Conservation (phyloP, 768 basidiomycete genomes). For the Pisolithus orientalis region DNA sequence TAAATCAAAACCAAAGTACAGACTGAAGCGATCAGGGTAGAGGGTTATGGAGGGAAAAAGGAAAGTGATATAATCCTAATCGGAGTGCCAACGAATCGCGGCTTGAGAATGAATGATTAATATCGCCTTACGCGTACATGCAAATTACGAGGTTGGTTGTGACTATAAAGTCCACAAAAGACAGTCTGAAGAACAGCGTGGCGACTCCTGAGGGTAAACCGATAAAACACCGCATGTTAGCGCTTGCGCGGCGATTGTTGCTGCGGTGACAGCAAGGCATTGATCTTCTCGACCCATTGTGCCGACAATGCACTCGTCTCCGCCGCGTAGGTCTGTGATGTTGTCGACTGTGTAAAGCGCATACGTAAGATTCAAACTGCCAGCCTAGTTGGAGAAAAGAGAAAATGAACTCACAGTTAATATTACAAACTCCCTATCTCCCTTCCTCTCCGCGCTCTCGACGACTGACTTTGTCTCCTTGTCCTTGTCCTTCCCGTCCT, state of each 20-base stretch:
- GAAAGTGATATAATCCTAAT: no score
- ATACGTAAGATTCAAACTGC: neutral
- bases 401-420: constrained; percentile 42
- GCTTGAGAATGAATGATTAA: no score
- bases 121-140: no score
- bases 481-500: constrained; percentile 18
- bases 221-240: neutral
- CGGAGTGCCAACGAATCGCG: no score
- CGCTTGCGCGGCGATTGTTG: neutral
- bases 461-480: constrained; percentile 43
- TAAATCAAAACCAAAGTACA: no score
- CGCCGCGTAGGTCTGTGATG: constrained; percentile 39
- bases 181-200: no score
- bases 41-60: no score
- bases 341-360: constrained; percentile 34
- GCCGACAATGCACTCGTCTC: constrained; percentile 28
- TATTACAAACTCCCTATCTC: constrained; percentile 55
- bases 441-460: constrained; percentile 43
- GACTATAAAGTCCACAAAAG: no score
- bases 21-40: no score
- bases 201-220: no score
- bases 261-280: constrained; percentile 15
- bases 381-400: neutral
- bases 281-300: constrained; percentile 37
- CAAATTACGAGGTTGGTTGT: no score